Conservation (phyloP, 106 monocot species). For the Acorus gramineus region DNA sequence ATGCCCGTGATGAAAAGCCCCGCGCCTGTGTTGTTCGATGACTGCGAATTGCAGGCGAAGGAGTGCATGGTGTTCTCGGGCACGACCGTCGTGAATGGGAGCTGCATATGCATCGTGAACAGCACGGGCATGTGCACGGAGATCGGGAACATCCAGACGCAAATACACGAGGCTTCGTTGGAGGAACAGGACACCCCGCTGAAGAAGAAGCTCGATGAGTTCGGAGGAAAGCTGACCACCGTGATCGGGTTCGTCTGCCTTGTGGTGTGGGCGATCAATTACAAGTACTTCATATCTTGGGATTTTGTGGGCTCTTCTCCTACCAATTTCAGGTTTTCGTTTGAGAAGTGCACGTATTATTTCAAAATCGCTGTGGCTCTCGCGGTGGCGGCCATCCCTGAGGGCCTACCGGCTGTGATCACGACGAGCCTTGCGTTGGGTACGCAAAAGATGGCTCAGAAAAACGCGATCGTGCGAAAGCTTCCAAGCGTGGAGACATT, state of each 20-base stretch:
- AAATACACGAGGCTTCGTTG: slow-evolving; percentile 71
- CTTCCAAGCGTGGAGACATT: slow-evolving; percentile 85
- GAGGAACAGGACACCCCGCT: slow-evolving; percentile 70
- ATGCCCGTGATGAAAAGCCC: slow-evolving; percentile 49
- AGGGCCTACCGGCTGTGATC: slow-evolving; percentile 80
- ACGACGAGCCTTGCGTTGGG: slow-evolving; percentile 73
- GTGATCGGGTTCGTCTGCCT: slow-evolving; percentile 66
- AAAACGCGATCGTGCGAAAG: slow-evolving; percentile 72
- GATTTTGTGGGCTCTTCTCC: slow-evolving; percentile 24
- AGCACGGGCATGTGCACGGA: slow-evolving; percentile 45
- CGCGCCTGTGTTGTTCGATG: slow-evolving; percentile 21
- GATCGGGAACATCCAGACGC: slow-evolving; percentile 74
- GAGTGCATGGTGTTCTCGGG: slow-evolving; percentile 54
- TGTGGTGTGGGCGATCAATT: slow-evolving; percentile 76
- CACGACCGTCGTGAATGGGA: slow-evolving; percentile 46
- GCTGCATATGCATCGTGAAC: slow-evolving; percentile 28
- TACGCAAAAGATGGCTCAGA: slow-evolving; percentile 76
- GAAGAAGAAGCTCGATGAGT: slow-evolving; percentile 81
- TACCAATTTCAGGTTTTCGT: slow-evolving; percentile 49
- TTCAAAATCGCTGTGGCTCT: slow-evolving; percentile 79
- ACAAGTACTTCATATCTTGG: slow-evolving; percentile 58
- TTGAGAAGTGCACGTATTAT: slow-evolving; percentile 85
- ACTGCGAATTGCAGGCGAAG: slow-evolving; percentile 51
- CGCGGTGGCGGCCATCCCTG: slow-evolving; percentile 80
- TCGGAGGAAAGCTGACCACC: slow-evolving; percentile 53